phyloP scores from a whole-genome alignment of 495 filamentous ascomycete species.

The Penicillium taxi region DNA sequence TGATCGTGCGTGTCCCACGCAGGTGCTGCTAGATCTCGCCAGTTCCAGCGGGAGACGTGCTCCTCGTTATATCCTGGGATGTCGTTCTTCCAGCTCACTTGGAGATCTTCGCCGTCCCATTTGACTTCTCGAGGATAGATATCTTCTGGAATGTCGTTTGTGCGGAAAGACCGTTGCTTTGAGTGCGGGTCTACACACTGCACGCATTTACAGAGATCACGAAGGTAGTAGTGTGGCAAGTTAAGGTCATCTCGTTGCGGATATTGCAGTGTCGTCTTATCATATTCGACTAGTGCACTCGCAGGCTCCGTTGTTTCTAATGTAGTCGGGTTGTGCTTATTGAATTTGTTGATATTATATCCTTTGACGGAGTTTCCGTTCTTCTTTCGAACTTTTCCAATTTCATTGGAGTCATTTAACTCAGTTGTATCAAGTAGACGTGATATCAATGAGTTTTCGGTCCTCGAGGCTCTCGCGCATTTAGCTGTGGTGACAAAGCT shows the following conservation, averaged over 20 bases:
- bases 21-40: constrained; percentile 19
- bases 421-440: background rate
- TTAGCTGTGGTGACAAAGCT: constrained; percentile 8
- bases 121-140: constrained; percentile 34
- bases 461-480: background rate
- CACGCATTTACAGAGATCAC: constrained; percentile 68
- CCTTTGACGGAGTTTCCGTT: background rate
- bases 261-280: too few species aligned
- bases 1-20: constrained; percentile 5
- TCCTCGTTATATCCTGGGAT: constrained; percentile 35
- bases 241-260: background rate
- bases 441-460: constrained; percentile 1
- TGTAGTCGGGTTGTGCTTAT: too few species aligned
- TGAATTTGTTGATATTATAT: too few species aligned
- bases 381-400: background rate
- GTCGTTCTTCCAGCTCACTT: constrained; percentile 56
- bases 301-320: too few species aligned
- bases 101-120: constrained; percentile 36
- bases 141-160: constrained; percentile 55
- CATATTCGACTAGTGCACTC: background rate
- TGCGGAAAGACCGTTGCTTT: constrained; percentile 74
- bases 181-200: constrained; percentile 68
- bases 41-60: constrained; percentile 43
- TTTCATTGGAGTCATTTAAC: background rate
- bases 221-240: constrained; percentile 50